Evolutionary conservation across 257 asterid species (phyloP).

Genomic region (Paulownia fortunei): DNA sequence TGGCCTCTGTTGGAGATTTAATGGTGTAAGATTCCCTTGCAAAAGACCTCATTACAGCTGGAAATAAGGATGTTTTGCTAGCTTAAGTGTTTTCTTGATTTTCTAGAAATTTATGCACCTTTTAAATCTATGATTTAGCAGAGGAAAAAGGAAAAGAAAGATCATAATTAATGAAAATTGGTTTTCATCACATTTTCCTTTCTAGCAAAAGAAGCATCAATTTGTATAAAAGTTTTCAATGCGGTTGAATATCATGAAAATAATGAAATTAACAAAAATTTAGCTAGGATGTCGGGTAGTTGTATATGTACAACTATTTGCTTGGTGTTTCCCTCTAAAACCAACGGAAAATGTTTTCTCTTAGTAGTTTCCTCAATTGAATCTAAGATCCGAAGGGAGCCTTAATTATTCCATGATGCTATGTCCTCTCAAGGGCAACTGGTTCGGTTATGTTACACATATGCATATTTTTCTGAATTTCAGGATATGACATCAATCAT

Average conservation of each 20-base stretch:
- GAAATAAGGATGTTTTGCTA: not conserved
- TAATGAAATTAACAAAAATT: not conserved
- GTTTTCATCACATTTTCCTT: not conserved
- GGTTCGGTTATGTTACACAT: not conserved
- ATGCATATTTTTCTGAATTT: slow-evolving; percentile 22
- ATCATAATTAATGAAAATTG: not conserved
- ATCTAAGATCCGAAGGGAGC: not conserved
- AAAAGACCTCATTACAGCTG: not conserved
- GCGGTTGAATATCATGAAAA: slow-evolving; percentile 1
- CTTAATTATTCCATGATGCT: not conserved
- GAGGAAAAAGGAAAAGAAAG: slow-evolving; percentile 4
- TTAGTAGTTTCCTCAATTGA: slow-evolving; percentile 5
- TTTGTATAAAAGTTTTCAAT: not conserved
- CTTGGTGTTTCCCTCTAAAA: not conserved
- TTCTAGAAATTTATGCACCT: not conserved
- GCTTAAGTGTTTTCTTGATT: not conserved
- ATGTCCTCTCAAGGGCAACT: slow-evolving; percentile 13
- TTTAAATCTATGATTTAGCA: not conserved
- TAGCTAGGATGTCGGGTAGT: not conserved
- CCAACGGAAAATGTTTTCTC: not conserved
- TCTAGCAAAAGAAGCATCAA: not conserved
- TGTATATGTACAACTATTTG: not conserved
- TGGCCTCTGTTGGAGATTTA: not conserved
- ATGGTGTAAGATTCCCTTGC: not conserved
- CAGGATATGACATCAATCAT: slow-evolving; percentile 67